Evolutionary conservation across 441 rosid species (phyloP).

Genomic region (Eutrema salsugineum): DNA sequence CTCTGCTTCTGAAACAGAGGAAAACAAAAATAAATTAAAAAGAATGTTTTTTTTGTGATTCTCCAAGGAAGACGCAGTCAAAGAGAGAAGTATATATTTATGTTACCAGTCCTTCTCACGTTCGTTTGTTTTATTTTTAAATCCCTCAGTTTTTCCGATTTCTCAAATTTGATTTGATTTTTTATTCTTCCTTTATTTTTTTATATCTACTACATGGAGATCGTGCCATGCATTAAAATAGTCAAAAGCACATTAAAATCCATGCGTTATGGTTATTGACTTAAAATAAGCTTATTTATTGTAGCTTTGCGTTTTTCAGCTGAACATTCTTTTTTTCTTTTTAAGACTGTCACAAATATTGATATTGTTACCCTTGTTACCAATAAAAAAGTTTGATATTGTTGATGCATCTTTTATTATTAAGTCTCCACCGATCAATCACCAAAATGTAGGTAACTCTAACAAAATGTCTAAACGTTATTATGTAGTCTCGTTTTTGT

Average conservation of each 20-base stretch:
- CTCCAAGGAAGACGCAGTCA: conserved; percentile 26
- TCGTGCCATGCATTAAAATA: conserved; percentile 4
- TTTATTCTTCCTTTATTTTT: background rate
- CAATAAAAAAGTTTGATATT: too few species aligned
- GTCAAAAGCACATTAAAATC: background rate
- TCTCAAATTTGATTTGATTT: background rate
- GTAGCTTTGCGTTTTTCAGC: background rate
- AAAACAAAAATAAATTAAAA: too few species aligned
- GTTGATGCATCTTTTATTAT: background rate
- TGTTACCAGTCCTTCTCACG: conserved; percentile 9
- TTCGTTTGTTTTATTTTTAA: background rate
- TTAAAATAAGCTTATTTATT: background rate
- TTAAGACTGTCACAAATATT: too few species aligned
- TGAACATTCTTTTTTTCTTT: too few species aligned
- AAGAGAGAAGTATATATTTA: background rate
- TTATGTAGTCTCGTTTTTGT: too few species aligned
- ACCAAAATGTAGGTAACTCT: too few species aligned
- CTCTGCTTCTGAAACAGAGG: background rate
- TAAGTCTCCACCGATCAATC: background rate
- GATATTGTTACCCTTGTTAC: too few species aligned
- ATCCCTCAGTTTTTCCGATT: background rate
- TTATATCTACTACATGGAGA: background rate
- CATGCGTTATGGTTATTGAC: background rate
- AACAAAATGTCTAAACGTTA: too few species aligned
- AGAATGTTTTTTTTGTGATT: background rate